Evolutionary conservation across 306 rosid species (phyloP).

Genomic region (Comarum palustre): DNA sequence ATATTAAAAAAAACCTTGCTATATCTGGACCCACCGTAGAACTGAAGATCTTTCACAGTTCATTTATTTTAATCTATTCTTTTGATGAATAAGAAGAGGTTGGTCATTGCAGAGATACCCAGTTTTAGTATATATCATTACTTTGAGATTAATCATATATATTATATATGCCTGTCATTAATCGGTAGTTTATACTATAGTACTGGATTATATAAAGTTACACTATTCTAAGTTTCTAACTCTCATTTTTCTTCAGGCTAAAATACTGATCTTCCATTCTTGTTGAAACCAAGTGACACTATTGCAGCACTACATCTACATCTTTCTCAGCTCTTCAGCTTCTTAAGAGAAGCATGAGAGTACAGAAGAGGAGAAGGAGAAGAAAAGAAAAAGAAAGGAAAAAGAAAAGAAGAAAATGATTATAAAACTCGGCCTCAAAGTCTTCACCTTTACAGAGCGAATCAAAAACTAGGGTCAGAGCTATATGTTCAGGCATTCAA

Average conservation of each 20-base stretch:
- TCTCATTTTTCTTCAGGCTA: neutral
- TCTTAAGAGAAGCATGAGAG: too few species aligned
- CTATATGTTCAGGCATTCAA: conserved; percentile 14
- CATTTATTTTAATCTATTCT: neutral
- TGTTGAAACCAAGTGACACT: neutral
- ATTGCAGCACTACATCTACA: neutral
- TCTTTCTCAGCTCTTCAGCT: neutral
- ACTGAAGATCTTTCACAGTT: conserved; percentile 7
- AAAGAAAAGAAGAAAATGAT: neutral
- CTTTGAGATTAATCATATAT: neutral
- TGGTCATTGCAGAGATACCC: neutral
- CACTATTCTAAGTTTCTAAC: neutral
- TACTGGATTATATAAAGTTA: too few species aligned
- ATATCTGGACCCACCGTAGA: conserved; percentile 26
- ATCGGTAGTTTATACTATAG: neutral
- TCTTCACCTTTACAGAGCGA: conserved; percentile 11
- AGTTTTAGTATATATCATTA: neutral
- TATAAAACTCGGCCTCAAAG: conserved; percentile 2
- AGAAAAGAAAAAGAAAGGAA: neutral
- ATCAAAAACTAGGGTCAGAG: conserved; percentile 18
- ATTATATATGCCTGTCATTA: too few species aligned
- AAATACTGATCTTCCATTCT: neutral
- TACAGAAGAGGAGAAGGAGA: neutral
- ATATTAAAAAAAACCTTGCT: conserved; percentile 19
- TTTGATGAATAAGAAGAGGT: neutral